Base-by-base conservation (phyloP, 1,284 basidiomycete genomes). In the Austroboletus novae-zelandiae region DNA sequence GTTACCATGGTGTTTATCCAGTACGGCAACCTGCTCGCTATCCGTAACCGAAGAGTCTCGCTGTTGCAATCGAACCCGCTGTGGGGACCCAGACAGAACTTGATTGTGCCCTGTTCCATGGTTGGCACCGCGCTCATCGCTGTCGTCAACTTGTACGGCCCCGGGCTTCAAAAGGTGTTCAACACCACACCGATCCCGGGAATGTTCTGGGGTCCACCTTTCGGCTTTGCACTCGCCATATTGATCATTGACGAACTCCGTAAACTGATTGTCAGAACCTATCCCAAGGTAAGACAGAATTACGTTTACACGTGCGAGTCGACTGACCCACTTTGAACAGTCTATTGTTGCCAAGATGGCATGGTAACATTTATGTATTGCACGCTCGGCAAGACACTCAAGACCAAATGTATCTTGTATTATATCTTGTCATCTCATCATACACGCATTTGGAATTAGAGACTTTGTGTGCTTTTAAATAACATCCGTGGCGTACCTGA, bases 201-300 rank as follows among this genome's bases (percentile, higher is more conserved):
- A 18, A 70, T 69, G 62, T 74, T 70, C 59, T 74, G 73, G 73
- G 72, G 69, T 17, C 56, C 73, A 31, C 73, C 73, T 1, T 72
- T 75, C 45, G 53, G 58, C 1, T 75, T 75, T 51, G 73, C 73
- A 5, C 29, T 66, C 6, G 70, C 65, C 0, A 71, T 75, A 35
- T 48, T 75, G 50, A 59, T 59, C 1, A 60, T 74, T 56, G 73
- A 74, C 53, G 74, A 74, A 52, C 36, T 66, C 17, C 60, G 74
- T 49, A 74, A 74, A 59, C 51, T 73, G 47, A 58, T 75, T 25
- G 74, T 74, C 44, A 61, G 73, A 50, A 66, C 66, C 5, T 73
- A 73, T 50, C 73, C 74, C 3, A 69, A 71, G 56, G 73, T 71
- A 43, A 61, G 60, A 8, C 27, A 1, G 6, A 5, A 8, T 27